Base-by-base conservation (phyloP, 148 eudicot species). In the Rhododendron mucronatum region DNA sequence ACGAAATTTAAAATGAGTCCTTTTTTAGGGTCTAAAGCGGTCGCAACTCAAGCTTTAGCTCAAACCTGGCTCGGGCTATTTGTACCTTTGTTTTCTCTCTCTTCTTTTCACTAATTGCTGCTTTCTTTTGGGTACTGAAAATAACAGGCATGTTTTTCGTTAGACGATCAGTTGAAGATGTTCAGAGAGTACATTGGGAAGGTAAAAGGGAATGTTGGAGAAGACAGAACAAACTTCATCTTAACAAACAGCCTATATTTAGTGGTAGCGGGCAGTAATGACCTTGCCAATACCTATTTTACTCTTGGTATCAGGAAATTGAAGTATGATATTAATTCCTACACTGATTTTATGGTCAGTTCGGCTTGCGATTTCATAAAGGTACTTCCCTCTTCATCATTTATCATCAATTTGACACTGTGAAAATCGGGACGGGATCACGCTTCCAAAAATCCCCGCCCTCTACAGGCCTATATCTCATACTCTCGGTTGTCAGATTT, bases 271-370 rank as follows among this genome's bases (percentile, higher is more conserved):
- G 92, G 92, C 0, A 90, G 85, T 57, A 65, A 86, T 18, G 93
- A 91, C 84, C 71, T 91, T 15, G 89, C 90, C n/a, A 91, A 84
- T 28, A 91, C 90, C 50, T 91, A 91, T 20, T 90, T 87, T 10
- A 51, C 13, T 39, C 7, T 65, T 2, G 88, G 88, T 14, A 51
- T 82, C n/a, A 75, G 84, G 79, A 88, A 47, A 47, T 28, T 67
- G 16, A 41, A 84, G 0, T 90, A 90, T 13, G 81, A 86, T 50
- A 50, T 50, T 50, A 11, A 59, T 59, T 59, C 65, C 26, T 59
- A 59, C n/a, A 59, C 65, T 2, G 65, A 59, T 59, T 21, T 59
- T 21, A 59, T 59, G 65, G 26, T 55, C 61, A 16, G 61, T 5
- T 55, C 23, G 61, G 61, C 61, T 15, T 55, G 5, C 61, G 7